These are phyloP conservation scores for Ogataea degrootiae DNA, from an alignment of 805 yeast species.

Conservation along the genomic window DNA sequence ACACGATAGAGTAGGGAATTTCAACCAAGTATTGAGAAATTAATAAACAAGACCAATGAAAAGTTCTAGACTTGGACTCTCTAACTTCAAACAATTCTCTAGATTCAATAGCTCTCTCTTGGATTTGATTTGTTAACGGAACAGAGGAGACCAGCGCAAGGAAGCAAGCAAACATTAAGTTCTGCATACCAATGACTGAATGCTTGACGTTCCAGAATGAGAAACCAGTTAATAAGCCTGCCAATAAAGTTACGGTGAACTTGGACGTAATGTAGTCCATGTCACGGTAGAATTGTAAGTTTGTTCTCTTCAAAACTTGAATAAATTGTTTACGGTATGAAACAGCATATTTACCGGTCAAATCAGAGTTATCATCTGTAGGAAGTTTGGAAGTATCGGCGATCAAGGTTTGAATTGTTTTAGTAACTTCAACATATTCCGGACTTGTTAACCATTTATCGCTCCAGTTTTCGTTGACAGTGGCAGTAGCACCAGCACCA, in stretches of 20 bases:
- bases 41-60: constrained; percentile 59
- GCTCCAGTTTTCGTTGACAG: constrained; percentile 52
- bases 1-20: constrained; percentile 50
- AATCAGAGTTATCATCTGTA: constrained; percentile 6
- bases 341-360: constrained; percentile 34
- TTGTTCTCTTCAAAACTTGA: constrained; percentile 33
- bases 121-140: constrained; percentile 58
- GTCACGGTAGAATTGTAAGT: constrained; percentile 40
- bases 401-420: constrained; percentile 4
- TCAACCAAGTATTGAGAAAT: constrained; percentile 51
- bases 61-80: constrained; percentile 65
- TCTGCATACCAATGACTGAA: constrained; percentile 50
- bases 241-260: constrained; percentile 32
- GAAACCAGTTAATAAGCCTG: constrained; percentile 45
- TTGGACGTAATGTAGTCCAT: constrained; percentile 44
- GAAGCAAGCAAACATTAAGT: constrained; percentile 45
- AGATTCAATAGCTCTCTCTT: constrained; percentile 47
- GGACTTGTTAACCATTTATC: constrained; percentile 46
- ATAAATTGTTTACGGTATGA: constrained; percentile 36
- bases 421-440: constrained; percentile 1
- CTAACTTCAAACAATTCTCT: constrained; percentile 64
- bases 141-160: constrained; percentile 53
- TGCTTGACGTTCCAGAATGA: constrained; percentile 55
- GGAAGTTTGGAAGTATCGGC: constrained; percentile 10
- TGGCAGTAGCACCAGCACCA: constrained; percentile 77